Evolutionary conservation across 106 monocot species (phyloP), one percentile per base, ranked within the genome.

Genomic region (Dactylorhiza incarnata): DNA sequence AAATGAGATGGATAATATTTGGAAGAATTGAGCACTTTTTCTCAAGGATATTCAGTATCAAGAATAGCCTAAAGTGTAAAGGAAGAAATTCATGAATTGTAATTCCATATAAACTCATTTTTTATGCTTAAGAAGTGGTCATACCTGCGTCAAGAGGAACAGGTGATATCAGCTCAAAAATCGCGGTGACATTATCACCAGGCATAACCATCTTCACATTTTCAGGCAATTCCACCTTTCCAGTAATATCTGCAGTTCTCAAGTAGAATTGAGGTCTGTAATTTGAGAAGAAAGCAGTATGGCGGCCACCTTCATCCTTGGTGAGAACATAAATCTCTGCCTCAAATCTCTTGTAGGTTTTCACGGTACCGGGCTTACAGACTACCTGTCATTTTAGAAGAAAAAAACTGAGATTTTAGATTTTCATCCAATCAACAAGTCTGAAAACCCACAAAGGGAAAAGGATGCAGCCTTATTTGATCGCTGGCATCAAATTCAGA

Each of bases 161-260:
- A 70, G 93, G 59, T 43, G 86, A 85, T 75, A 96, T 96, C 68
- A 96, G 78, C 77, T 96, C 96, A 81, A 93, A 96, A 52, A 68
- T 17, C 22, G 96, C 96, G 23, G 96, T 96, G 14, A 96, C 96
- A 73, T 96, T 93, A 74, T 93, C 95, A 47, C 96, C 96, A 14
- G 96, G 96, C 96, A 96, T 93, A 63, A 96, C 96, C 96, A 96
- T 96, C 81, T 91, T 91, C 44, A 91, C 89, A 76, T 82, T 87
- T 83, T 91, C 96, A 72, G 93, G 96, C 56, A 96, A 79, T 81
- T 93, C 96, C 11, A 96, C 96, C 71, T 91, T 96, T 26, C 96
- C 96, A 12, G 96, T 96, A 65, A 96, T 52, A 86, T 96, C 96
- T 49, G 96, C 96, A 78, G 96, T 96, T 61, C 96, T 88, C 87